Percentiles rank a stretch among this genome's conserved stretches.
Conservation (phyloP, 2,329 filamentous ascomycete species). For the Exophiala sp. region DNA sequence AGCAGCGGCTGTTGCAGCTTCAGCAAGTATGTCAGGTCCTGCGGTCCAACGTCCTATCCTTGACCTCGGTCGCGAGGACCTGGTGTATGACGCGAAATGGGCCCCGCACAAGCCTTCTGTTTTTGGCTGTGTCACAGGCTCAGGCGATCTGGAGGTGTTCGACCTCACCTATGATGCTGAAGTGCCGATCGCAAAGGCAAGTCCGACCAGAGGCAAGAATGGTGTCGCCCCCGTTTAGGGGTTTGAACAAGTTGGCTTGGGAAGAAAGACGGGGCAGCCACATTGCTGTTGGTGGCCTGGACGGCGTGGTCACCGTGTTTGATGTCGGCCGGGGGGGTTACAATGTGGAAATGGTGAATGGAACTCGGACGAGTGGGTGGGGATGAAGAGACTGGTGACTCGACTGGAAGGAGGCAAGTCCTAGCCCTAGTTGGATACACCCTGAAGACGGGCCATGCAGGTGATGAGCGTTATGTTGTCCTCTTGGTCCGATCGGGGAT, state of each 20-base stretch:
- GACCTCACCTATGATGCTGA: slow-evolving; percentile 89
- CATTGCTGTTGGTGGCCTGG: slow-evolving; percentile 83
- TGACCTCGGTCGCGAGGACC: slow-evolving; percentile 87
- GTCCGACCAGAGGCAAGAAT: slow-evolving; percentile 59
- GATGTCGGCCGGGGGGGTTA: slow-evolving; percentile 68
- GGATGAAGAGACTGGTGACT: slow-evolving; percentile 81
- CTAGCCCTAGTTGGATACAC: not conserved
- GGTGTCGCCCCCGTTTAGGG: slow-evolving; percentile 69
- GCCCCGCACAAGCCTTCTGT: slow-evolving; percentile 89
- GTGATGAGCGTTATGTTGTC: not conserved
- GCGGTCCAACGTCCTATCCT: slow-evolving; percentile 66
- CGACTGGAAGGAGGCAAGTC: slow-evolving; percentile 55
- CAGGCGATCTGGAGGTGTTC: slow-evolving; percentile 88
- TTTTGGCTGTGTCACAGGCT: slow-evolving; percentile 90
- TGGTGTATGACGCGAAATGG: slow-evolving; percentile 95
- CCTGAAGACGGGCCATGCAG: not conserved
- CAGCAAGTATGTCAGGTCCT: slow-evolving; percentile 30
- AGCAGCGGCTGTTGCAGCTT: slow-evolving; percentile 42
- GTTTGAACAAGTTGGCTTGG: slow-evolving; percentile 91
- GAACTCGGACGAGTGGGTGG: slow-evolving; percentile 84
- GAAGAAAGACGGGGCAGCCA: slow-evolving; percentile 82
- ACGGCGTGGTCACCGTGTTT: slow-evolving; percentile 84
- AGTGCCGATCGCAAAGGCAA: slow-evolving; percentile 76
- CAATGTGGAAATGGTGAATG: slow-evolving; percentile 77
- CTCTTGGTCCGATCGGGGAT: not conserved